Evolutionary conservation across 2,329 filamentous ascomycete species (phyloP).

Genomic region (Venturia pyrina): DNA sequence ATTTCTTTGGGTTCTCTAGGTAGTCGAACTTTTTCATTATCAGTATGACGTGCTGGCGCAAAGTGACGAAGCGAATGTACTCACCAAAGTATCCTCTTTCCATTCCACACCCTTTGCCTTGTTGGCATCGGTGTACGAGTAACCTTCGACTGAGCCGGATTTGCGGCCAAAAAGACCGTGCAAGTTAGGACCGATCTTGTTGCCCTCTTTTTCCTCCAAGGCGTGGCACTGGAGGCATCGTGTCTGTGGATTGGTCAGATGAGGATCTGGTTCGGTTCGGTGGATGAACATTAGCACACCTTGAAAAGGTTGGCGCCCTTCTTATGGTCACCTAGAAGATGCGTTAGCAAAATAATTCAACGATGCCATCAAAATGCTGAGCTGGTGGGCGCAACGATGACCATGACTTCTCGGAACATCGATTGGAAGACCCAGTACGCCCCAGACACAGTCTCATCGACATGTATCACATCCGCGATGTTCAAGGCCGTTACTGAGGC

Average conservation of each 20-base stretch:
- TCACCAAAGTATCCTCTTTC: slow-evolving; percentile 75
- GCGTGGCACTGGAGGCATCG: slow-evolving; percentile 99
- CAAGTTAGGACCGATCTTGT: slow-evolving; percentile 97
- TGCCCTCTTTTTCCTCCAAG: slow-evolving; percentile 76
- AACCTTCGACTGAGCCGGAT: slow-evolving; percentile 83
- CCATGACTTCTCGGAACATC: neutral
- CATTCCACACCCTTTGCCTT: slow-evolving; percentile 90
- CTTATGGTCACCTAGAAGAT: slow-evolving; percentile 67
- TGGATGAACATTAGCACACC: slow-evolving; percentile 31
- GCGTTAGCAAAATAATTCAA: neutral
- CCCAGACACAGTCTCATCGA: neutral
- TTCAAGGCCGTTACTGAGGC: neutral
- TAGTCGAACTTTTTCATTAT: slow-evolving; percentile 65
- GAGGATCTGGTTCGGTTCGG: neutral
- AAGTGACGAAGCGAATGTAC: slow-evolving; percentile 21
- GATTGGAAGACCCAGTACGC: neutral
- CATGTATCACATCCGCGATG: neutral
- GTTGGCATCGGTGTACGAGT: slow-evolving; percentile 98
- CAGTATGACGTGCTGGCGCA: neutral
- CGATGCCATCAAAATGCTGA: neutral
- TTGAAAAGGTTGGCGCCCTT: slow-evolving; percentile 99
- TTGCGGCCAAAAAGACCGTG: slow-evolving; percentile 97
- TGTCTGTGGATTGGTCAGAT: slow-evolving; percentile 43
- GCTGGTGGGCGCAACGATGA: neutral
- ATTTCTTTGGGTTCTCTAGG: slow-evolving; percentile 99